phyloP scores from a whole-genome alignment of 352 stramenopile species.

The Lagenidium giganteum region DNA sequence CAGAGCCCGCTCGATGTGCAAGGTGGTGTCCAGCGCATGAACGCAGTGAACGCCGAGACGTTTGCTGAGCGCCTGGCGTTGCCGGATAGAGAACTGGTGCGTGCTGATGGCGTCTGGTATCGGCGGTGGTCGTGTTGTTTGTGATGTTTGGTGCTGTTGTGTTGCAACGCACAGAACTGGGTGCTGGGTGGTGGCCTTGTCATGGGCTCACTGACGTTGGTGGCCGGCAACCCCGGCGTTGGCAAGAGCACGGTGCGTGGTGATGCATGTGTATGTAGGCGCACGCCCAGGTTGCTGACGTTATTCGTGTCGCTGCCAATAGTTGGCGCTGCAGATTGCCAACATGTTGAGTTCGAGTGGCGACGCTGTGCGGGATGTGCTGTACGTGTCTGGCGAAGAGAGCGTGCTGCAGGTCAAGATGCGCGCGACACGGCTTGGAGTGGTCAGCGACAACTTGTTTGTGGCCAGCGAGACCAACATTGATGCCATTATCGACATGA shows the following conservation, averaged over 20 bases:
- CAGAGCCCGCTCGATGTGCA: constrained; percentile 18
- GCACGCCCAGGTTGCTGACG: background rate
- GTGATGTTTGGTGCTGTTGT: constrained; percentile 9
- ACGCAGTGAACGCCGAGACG: constrained; percentile 56
- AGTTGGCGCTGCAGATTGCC: constrained; percentile 92
- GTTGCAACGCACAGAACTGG: constrained; percentile 68
- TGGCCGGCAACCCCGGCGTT: constrained; percentile 94
- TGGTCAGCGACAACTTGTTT: constrained; percentile 57
- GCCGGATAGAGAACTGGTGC: constrained; percentile 63
- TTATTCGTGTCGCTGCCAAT: constrained; percentile 2
- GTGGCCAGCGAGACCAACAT: constrained; percentile 85
- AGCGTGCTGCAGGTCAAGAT: constrained; percentile 94
- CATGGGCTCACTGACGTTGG: constrained; percentile 90
- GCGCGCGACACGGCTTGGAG: constrained; percentile 82
- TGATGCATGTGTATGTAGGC: background rate
- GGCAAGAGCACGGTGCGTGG: constrained; percentile 84
- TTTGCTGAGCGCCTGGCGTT: constrained; percentile 57
- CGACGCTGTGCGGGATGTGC: constrained; percentile 47
- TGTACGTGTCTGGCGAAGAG: constrained; percentile 97
- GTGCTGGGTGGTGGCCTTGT: constrained; percentile 96
- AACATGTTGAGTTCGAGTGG: constrained; percentile 60
- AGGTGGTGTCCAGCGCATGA: constrained; percentile 46
- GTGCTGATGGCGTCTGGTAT: constrained; percentile 1
- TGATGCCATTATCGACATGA: constrained; percentile 58
- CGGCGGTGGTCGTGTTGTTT: too few relatives aligned